Percentiles rank a stretch among this genome's conserved stretches.
Evolutionary conservation across 2,329 filamentous ascomycete species (phyloP).

Genomic region (Aspergillus sp.): DNA sequence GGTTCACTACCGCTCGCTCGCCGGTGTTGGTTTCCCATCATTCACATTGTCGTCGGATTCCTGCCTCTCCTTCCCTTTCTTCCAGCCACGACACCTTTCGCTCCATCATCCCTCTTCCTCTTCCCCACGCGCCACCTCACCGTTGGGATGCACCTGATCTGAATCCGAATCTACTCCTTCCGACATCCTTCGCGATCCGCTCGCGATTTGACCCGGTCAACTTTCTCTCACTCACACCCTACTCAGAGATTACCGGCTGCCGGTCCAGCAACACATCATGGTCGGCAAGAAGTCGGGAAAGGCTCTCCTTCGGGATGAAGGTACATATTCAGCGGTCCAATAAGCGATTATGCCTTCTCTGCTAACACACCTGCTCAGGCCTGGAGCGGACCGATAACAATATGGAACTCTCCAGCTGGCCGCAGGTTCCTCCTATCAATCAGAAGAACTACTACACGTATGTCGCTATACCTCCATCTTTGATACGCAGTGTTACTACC

Average conservation of each 20-base stretch:
- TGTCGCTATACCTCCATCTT: constrained; percentile 32
- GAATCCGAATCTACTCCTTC: background rate
- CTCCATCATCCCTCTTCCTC: background rate
- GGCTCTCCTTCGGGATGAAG: constrained; percentile 63
- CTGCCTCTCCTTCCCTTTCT: background rate
- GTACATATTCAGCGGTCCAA: constrained; percentile 29
- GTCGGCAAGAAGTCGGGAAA: constrained; percentile 68
- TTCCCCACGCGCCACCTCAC: background rate
- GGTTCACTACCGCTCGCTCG: constrained; percentile 1
- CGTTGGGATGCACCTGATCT: background rate
- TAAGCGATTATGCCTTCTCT: background rate
- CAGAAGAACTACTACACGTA: constrained; percentile 99
- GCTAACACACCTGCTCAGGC: constrained; percentile 55
- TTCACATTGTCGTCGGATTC: background rate
- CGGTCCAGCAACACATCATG: constrained; percentile 46
- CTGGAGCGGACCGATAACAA: constrained; percentile 97
- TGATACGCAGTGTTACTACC: background rate
- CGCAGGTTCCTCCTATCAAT: constrained; percentile 89
- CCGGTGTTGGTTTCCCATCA: background rate
- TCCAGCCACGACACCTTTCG: background rate
- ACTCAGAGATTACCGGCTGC: constrained; percentile 10
- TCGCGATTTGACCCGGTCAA: constrained; percentile 2
- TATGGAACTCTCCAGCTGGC: constrained; percentile 94
- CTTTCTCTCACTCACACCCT: background rate
- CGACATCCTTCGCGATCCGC: constrained; percentile 7